These are phyloP conservation scores for Cladophialophora psammophila DNA, from an alignment of 2,329 filamentous ascomycete species.

Conservation along the genomic window DNA sequence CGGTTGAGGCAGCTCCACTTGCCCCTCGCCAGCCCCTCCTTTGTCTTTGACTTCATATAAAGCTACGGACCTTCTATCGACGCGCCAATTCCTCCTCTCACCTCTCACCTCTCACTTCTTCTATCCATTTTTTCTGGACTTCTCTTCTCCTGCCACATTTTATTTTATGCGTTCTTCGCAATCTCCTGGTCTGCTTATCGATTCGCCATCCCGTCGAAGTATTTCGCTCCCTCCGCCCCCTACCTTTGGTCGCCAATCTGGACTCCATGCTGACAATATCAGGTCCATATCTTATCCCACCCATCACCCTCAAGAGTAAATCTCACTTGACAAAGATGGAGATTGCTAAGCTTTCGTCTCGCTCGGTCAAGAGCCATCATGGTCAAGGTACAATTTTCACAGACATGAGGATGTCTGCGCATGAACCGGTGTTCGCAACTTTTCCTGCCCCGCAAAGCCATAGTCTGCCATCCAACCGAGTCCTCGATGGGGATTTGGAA, in stretches of 20 bases:
- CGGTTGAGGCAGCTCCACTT: neutral
- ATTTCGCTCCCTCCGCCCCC: neutral
- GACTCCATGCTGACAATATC: constrained; percentile 9
- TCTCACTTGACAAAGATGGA: constrained; percentile 35
- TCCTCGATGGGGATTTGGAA: constrained; percentile 37
- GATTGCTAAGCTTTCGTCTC: constrained; percentile 35
- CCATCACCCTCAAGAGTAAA: constrained; percentile 27
- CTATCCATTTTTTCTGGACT: neutral
- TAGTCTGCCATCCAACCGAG: constrained; percentile 40
- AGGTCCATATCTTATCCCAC: constrained; percentile 13
- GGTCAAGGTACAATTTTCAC: constrained; percentile 59
- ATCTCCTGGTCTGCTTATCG: neutral
- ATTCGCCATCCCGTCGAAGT: neutral
- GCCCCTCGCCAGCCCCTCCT: constrained; percentile 1
- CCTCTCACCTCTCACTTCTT: neutral
- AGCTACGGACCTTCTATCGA: neutral
- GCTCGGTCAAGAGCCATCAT: constrained; percentile 39
- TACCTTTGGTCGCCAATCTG: neutral
- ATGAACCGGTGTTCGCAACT: constrained; percentile 71
- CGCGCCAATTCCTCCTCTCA: neutral
- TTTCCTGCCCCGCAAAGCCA: constrained; percentile 15
- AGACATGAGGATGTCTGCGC: constrained; percentile 49
- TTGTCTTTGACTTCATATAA: neutral
- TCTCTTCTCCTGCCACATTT: neutral
- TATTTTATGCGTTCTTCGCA: neutral